Evolutionary conservation across 169 alveolate genomes (phyloP), one percentile per base, ranked within the genome.

Genomic region (Cryptosporidium bovis): DNA sequence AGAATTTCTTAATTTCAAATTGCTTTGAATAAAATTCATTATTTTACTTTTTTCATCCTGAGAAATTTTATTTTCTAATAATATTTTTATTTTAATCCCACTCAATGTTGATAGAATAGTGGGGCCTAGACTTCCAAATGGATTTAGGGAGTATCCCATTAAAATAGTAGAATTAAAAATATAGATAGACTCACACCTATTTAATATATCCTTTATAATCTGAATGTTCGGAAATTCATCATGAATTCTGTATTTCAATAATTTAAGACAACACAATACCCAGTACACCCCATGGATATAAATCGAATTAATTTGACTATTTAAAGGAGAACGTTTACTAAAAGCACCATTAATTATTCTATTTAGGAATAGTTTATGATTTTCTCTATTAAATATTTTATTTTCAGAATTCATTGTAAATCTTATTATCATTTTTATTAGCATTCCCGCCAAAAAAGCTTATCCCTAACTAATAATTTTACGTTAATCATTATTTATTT

Each of bases 241-340:
- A 13, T 34, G 12, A 46, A 77, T 44, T 40, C 20, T 34, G 7
- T 36, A 60, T 34, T 62, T 40, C n/a, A 77, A 24, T 46, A 77
- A 48, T 16, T 34, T 20, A 44, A 56, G 56, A 12, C 65, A 58
- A 29, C 87, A 60, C 2, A 77, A 27, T 29, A 77, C 44, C 87
- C 87, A 77, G 27, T 60, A 77, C 12, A 77, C 36, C 1, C 87
- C 87, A 62, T 62, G 71, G 1, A 77, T 48, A 62, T 46, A 77
- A 20, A 77, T 66, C 24, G 87, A 77, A 62, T 60, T 60, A 2
- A 62, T 18, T 40, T 77, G 77, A 15, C 51, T 60, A 56, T 58
- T 8, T 4, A 18, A 62, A 33, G 62, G 48, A 6, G 40, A 51
- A 40, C 34, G 34, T 12, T 24, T 50, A 24, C 24, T 29, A 44